Base-by-base conservation (phyloP, 441 rosid species). In the Lepidium campestre region DNA sequence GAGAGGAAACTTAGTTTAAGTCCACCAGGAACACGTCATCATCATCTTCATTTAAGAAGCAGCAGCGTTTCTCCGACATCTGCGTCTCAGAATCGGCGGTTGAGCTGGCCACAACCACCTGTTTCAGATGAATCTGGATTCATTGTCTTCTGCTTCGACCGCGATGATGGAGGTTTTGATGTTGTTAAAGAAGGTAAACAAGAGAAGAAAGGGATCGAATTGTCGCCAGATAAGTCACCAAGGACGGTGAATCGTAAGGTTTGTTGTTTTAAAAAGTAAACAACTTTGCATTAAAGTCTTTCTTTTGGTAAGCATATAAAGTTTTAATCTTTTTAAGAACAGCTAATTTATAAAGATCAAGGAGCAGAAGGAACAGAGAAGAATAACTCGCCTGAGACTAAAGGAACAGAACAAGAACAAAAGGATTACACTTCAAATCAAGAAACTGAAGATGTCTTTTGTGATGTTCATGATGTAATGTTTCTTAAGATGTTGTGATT, bases 111-210 rank as follows among this genome's bases (percentile, higher is more conserved):
- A 1, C 72, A 46, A 62, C 64, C 54, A 29, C 73, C 59, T 0
- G 74, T 65, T 39, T 54, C 77, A 18, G 94, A 87, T 14, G 96
- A 87, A 54, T 23, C 75, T 57, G 91, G 88, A 10, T 89, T 77
- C 60, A 89, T 90, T 52, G 90, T 83, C 42, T 90, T 87, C 67
- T 77, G 87, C 57, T 87, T 90, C 19, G 75, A 73, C 69, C 69
- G 80, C 39, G 80, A 87, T 31, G 90, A 86, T 63, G 93, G 93
- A 32, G 86, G 79, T 1, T 82, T 87, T 25, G 83, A 87, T 13
- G 90, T 87, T 4, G 79, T 84, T 7, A 80, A 82, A 71, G 86
- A 85, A 50, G 65, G 44, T 23, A 73, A 66, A 67, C 52, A 44
- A 36, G 62, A 77, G 75, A 64, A 44, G 77, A 34, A 78, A 70